phyloP scores from a whole-genome alignment of 2,329 filamentous ascomycete species.

The Aspergillus puulaauensis region DNA sequence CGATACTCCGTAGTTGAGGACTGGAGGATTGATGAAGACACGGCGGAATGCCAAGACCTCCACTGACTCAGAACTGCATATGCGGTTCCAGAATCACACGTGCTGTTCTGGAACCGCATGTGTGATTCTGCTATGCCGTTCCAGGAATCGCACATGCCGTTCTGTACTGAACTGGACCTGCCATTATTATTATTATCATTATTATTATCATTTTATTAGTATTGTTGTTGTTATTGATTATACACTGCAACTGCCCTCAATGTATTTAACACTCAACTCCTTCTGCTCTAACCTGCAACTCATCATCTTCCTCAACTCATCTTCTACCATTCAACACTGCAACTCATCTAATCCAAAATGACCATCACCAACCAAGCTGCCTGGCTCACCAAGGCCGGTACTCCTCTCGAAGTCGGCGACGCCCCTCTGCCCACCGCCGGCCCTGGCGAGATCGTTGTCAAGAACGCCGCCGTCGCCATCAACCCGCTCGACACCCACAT shows the following conservation, averaged over 20 bases:
- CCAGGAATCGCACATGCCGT: too few species aligned
- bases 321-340: not conserved
- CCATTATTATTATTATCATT: too few species aligned
- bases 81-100: not conserved
- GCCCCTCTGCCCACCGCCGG: conserved; percentile 39
- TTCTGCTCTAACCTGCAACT: not conserved
- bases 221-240: not conserved
- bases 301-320: not conserved
- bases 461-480: conserved; percentile 42
- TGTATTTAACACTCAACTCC: not conserved
- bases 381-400: conserved; percentile 12
- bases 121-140: not conserved
- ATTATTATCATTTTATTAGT: too few species aligned
- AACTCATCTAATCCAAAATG: not conserved
- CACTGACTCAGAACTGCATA: not conserved
- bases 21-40: not conserved
- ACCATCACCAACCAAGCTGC: conserved; percentile 13
- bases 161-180: too few species aligned
- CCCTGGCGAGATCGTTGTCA: conserved; percentile 41
- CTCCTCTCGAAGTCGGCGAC: conserved; percentile 36
- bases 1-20: too few species aligned
- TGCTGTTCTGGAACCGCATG: not conserved
- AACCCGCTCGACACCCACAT: conserved; percentile 47
- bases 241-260: not conserved
- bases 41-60: not conserved